Base-by-base conservation (phyloP, 169 alveolate genomes). In the Babesia bovis region DNA sequence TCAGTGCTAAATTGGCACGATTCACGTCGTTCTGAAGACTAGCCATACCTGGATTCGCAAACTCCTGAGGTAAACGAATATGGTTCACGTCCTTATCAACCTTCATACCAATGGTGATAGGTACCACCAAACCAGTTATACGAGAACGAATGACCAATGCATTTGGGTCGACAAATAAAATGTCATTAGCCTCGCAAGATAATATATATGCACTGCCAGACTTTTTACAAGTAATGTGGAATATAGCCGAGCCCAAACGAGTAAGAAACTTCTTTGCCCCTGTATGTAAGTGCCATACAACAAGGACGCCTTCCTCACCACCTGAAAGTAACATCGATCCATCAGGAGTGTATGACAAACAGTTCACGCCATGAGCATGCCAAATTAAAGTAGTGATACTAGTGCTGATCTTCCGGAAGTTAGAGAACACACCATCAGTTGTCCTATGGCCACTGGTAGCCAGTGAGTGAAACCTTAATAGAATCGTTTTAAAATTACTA, bases 301-400 rank as follows among this genome's bases (percentile, higher is more conserved):
- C 87, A 47, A 79, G 26, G 1, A 79, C 87, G 0, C 78, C 87
- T 49, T 79, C 87, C 33, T 79, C 87, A 1, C 87, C 87, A 0
- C 87, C 87, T 0, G 87, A 58, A 7, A 79, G 51, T 21, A 79
- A 44, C 61, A 68, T 44, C 25, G 65, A 53, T 13, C 79, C 82
- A 33, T 66, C 47, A 4, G 55, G 25, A 25, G 56, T 67, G 55
- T 45, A 79, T 32, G 71, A n/a, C 35, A 79, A 15, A 25, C 83
- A 69, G 72, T 79, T 79, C 13, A 79, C 83, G 1, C 71, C 83
- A 17, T 79, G 87, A 10, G 87, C 76, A 55, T 79, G 87, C 87
- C 87, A 79, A 7, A 57, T 70, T 28, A 69, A 61, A 47, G 63
- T 33, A 50, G 35, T 56, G 17, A 30, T 57, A 19, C 53, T 32